A percentile compares a stretch with the other conserved stretches of the same genome.
These are phyloP conservation scores for Cladosporium sp. DNA, from an alignment of 2,329 filamentous ascomycete species.

Conservation along the genomic window DNA sequence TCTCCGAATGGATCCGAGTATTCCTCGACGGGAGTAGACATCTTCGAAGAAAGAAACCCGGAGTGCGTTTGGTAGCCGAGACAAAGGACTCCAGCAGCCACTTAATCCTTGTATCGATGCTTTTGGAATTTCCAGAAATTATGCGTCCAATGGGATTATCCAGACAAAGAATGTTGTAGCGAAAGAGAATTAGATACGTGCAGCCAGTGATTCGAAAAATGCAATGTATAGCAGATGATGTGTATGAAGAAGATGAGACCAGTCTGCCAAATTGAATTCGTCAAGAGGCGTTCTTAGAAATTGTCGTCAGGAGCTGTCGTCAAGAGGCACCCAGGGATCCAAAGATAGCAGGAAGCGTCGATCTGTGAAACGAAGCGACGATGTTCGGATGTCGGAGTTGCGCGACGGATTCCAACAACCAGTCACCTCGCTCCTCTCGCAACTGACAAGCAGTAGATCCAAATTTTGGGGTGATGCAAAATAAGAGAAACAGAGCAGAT, in stretches of 20 bases:
- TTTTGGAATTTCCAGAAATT: conserved; percentile 3
- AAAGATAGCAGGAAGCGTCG: conserved; percentile 2
- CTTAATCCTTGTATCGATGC: not conserved
- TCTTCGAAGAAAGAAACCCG: conserved; percentile 1
- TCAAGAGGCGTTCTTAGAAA: not conserved
- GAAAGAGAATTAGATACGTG: not conserved
- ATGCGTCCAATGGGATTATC: not conserved
- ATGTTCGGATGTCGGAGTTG: conserved; percentile 11
- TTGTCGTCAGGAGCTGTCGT: not conserved
- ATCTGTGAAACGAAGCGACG: conserved; percentile 1
- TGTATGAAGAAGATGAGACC: not conserved
- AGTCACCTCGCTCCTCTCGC: not conserved
- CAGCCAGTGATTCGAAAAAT: not conserved
- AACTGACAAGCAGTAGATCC: not conserved
- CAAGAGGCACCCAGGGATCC: not conserved
- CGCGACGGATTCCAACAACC: not conserved
- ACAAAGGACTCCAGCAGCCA: conserved; percentile 7
- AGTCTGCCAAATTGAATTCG: not conserved
- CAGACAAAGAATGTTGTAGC: conserved; percentile 15
- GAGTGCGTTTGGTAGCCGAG: not conserved
- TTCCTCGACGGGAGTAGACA: conserved; percentile 31
- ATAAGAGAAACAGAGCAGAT: not conserved
- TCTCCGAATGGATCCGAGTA: conserved; percentile 28
- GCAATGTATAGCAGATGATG: not conserved
- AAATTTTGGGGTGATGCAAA: not conserved